These are phyloP conservation scores for Santalum album DNA, from an alignment of 164 flowering plant genomes.

Conservation along the genomic window DNA sequence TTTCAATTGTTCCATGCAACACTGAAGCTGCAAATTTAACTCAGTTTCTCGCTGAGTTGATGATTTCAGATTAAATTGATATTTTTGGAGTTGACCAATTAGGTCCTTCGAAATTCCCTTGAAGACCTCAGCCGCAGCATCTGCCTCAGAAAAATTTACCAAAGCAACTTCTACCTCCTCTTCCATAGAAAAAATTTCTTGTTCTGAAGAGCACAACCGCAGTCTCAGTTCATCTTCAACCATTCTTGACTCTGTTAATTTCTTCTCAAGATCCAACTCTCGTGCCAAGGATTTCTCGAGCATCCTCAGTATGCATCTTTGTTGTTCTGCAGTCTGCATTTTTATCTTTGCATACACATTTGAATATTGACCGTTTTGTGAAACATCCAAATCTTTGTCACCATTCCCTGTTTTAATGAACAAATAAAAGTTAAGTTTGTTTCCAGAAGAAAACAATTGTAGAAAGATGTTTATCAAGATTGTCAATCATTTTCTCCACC, in stretches of 20 bases:
- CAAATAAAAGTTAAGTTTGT: not conserved
- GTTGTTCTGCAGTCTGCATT: conserved; percentile 63
- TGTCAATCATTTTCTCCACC: no score
- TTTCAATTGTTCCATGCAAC: conserved; percentile 20
- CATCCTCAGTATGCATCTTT: conserved; percentile 62
- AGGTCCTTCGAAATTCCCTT: conserved; percentile 58
- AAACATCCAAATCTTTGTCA: conserved; percentile 14
- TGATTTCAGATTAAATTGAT: conserved; percentile 49
- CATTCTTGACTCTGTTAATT: conserved; percentile 43
- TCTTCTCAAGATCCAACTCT: conserved; percentile 82
- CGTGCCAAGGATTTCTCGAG: conserved; percentile 85
- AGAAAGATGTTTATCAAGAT: no score
- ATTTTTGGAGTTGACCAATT: conserved; percentile 37
- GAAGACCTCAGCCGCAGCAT: conserved; percentile 51
- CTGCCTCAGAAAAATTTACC: conserved; percentile 55
- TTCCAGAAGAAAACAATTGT: no score
- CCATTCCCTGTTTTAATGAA: conserved; percentile 29
- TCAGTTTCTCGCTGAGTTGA: conserved; percentile 41
- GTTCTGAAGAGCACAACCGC: conserved; percentile 35
- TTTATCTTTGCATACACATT: conserved; percentile 27
- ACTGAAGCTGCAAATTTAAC: conserved; percentile 36
- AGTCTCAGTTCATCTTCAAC: conserved; percentile 48
- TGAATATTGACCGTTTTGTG: conserved; percentile 25
- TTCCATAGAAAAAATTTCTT: conserved; percentile 40
- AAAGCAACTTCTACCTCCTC: conserved; percentile 35